Evolutionary conservation across 1,284 basidiomycete genomes (phyloP).

Genomic region (Irpex sp.): DNA sequence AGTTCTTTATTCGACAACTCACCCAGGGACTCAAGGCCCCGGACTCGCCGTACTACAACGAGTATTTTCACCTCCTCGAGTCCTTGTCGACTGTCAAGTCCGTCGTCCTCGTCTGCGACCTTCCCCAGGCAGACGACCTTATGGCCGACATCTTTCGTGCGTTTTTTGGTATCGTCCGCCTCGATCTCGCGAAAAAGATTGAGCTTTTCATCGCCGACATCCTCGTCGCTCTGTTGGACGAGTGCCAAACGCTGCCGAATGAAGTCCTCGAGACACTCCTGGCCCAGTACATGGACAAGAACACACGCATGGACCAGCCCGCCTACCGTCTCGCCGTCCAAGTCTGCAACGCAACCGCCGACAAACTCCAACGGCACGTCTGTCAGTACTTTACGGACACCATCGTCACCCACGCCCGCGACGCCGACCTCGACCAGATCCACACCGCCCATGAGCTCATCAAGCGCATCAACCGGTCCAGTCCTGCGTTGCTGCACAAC

Average conservation of each 20-base stretch:
- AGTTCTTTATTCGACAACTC: conserved; percentile 90
- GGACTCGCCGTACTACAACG: conserved; percentile 75
- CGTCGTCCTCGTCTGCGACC: conserved; percentile 89
- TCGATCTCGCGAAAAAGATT: conserved; percentile 86
- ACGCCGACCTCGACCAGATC: conserved; percentile 64
- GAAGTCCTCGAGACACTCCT: conserved; percentile 83
- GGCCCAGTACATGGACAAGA: conserved; percentile 81
- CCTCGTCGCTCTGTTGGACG: conserved; percentile 86
- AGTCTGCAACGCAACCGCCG: conserved; percentile 81
- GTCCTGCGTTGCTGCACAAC: conserved; percentile 80
- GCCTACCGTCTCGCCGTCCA: conserved; percentile 84
- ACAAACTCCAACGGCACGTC: conserved; percentile 87
- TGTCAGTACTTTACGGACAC: conserved; percentile 90
- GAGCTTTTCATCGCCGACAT: conserved; percentile 89
- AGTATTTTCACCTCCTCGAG: conserved; percentile 93
- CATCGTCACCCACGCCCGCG: conserved; percentile 60
- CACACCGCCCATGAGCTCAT: conserved; percentile 82
- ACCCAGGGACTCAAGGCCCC: conserved; percentile 68
- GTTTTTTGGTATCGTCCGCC: conserved; percentile 77
- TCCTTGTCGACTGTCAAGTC: conserved; percentile 93
- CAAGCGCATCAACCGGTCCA: conserved; percentile 78
- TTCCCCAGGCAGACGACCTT: conserved; percentile 84
- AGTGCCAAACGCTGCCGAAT: conserved; percentile 69
- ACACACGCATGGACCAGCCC: conserved; percentile 70
- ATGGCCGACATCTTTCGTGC: conserved; percentile 82